Conservation (phyloP, 2,329 filamentous ascomycete species). For the Penicillium sp. region DNA sequence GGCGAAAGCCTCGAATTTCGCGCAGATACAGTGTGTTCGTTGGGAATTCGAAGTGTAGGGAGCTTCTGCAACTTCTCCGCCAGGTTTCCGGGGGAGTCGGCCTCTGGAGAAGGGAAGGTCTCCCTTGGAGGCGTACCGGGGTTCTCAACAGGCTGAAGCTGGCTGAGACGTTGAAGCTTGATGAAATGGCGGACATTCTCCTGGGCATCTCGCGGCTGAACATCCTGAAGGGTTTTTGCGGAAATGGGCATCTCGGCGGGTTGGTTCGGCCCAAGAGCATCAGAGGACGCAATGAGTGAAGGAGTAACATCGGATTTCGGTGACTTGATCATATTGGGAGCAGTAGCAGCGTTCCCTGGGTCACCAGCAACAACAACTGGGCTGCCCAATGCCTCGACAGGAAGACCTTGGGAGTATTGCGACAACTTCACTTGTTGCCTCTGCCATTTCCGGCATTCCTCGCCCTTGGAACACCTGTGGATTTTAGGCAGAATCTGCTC, state of each 20-base stretch:
- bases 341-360: conserved; percentile 71
- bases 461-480: conserved; percentile 81
- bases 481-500: conserved; percentile 83
- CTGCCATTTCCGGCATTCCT: conserved; percentile 77
- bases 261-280: conserved; percentile 72
- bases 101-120: conserved; percentile 5
- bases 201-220: conserved; percentile 76
- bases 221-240: conserved; percentile 66
- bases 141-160: conserved; percentile 39
- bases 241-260: conserved; percentile 66
- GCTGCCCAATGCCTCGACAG: conserved; percentile 67
- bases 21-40: conserved; percentile 28
- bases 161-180: conserved; percentile 67
- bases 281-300: conserved; percentile 87
- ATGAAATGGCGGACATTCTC: conserved; percentile 93
- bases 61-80: conserved; percentile 54
- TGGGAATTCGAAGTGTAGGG: conserved; percentile 58
- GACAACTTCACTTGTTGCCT: conserved; percentile 77
- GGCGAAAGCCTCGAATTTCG: conserved; percentile 21
- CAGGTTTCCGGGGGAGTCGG: conserved; percentile 6
- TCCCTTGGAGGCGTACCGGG: conserved; percentile 62
- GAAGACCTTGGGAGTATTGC: conserved; percentile 72
- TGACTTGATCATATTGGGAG: conserved; percentile 53
- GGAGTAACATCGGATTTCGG: conserved; percentile 73
- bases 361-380: conserved; percentile 73